Conservation (phyloP, 495 filamentous ascomycete species). For the Mycothermus thermophilus region DNA sequence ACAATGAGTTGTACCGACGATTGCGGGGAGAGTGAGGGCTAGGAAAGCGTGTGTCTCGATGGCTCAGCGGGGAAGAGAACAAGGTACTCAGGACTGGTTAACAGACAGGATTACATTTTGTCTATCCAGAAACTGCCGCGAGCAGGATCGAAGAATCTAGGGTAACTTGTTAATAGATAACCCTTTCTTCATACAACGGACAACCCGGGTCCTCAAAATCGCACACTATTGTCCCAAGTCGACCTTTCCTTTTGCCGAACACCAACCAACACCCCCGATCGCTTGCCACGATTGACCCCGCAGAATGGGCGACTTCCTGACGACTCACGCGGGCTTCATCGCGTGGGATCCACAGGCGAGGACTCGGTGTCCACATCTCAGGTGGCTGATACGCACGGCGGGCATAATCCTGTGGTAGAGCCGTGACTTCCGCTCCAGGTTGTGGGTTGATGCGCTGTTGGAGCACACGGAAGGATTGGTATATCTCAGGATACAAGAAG, state of each 20-base stretch:
- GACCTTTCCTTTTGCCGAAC: not conserved
- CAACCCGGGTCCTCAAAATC: no score
- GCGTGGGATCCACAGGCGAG: conserved; percentile 55
- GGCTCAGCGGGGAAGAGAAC: no score
- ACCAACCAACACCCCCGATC: conserved; percentile 54
- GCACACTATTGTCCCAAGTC: not conserved
- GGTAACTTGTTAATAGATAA: no score
- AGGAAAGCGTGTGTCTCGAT: no score
- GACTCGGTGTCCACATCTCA: conserved; percentile 44
- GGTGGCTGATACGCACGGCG: conserved; percentile 54
- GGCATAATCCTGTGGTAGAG: conserved; percentile 42
- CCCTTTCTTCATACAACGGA: no score
- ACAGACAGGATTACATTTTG: no score
- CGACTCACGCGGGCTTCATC: conserved; percentile 51
- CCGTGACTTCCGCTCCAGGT: conserved; percentile 16
- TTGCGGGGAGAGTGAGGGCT: no score
- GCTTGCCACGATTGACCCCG: conserved; percentile 38
- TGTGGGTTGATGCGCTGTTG: conserved; percentile 41
- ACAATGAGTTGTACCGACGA: no score
- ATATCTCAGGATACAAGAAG: conserved; percentile 53
- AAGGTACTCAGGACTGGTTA: no score
- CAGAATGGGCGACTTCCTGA: conserved; percentile 48
- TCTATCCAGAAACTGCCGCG: no score
- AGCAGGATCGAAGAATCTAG: no score
- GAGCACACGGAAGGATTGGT: conserved; percentile 47